Evolutionary conservation across 2,329 filamentous ascomycete species (phyloP).

Genomic region (Neurospora sp.): DNA sequence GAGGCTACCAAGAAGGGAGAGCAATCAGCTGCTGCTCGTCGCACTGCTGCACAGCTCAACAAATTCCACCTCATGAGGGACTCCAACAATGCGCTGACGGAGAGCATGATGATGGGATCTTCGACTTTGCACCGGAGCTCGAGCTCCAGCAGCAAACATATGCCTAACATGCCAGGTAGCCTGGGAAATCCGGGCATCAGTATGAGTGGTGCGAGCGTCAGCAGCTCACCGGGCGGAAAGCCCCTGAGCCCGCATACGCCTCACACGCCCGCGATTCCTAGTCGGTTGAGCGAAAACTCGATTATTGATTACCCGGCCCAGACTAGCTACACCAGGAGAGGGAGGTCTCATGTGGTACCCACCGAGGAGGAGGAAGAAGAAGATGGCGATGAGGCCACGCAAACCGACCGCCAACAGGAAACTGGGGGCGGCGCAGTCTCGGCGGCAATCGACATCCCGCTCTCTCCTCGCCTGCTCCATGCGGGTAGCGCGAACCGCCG

Average conservation of each 20-base stretch:
- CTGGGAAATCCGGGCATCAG: conserved; percentile 60
- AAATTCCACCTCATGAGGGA: conserved; percentile 86
- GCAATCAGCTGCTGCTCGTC: conserved; percentile 58
- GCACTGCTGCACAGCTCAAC: conserved; percentile 68
- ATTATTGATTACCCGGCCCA: conserved; percentile 56
- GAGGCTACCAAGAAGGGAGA: conserved; percentile 58
- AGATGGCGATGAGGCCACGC: conserved; percentile 20
- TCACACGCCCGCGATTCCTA: conserved; percentile 88
- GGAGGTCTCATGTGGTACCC: conserved; percentile 17
- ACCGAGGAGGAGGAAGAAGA: conserved; percentile 24
- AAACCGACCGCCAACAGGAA: conserved; percentile 20
- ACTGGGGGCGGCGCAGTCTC: background rate
- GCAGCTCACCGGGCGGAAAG: conserved; percentile 74
- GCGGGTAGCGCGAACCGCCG: conserved; percentile 44
- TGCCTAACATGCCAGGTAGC: conserved; percentile 47
- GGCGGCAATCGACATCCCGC: conserved; percentile 60
- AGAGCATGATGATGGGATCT: conserved; percentile 70
- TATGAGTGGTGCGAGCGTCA: conserved; percentile 51
- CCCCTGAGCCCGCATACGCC: conserved; percentile 83
- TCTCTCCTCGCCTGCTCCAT: conserved; percentile 51
- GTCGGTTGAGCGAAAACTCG: conserved; percentile 83
- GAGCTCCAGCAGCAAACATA: conserved; percentile 55
- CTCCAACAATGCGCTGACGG: conserved; percentile 77
- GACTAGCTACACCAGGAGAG: conserved; percentile 9
- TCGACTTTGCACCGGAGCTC: conserved; percentile 78